phyloP scores from a whole-genome alignment of 2,329 filamentous ascomycete genomes.

The Cladosporium sphaerospermum region DNA sequence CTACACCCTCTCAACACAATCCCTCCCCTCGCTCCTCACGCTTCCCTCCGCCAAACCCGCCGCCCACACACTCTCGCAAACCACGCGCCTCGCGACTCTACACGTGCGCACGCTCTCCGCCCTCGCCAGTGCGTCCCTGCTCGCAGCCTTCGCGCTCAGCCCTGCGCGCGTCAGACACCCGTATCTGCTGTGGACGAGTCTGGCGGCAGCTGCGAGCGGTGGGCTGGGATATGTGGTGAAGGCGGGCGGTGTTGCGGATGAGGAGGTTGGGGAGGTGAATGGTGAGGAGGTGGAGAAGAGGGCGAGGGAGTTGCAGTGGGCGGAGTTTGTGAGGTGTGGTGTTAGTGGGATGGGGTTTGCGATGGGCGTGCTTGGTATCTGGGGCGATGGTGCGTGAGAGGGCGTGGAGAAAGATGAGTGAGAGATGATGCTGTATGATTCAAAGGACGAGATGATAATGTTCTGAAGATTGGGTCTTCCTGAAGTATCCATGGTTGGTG shows the following conservation, averaged over 20 bases:
- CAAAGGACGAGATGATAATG: background rate
- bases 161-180: slow-evolving; percentile 72
- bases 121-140: slow-evolving; percentile 64
- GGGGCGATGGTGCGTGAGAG: slow-evolving; percentile 39
- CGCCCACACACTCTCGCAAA: slow-evolving; percentile 56
- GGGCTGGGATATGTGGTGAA: slow-evolving; percentile 33
- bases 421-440: background rate
- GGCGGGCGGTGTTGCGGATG: slow-evolving; percentile 20
- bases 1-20: slow-evolving; percentile 71
- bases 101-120: slow-evolving; percentile 63
- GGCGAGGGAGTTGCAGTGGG: slow-evolving; percentile 37
- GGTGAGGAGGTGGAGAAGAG: slow-evolving; percentile 44
- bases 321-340: slow-evolving; percentile 38
- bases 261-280: slow-evolving; percentile 39
- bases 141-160: slow-evolving; percentile 72
- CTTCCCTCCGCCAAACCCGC: slow-evolving; percentile 71
- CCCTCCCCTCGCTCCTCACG: slow-evolving; percentile 71
- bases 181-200: slow-evolving; percentile 79
- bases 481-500: too few relatives aligned
- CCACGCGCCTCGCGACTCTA: slow-evolving; percentile 57
- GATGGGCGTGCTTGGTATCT: slow-evolving; percentile 44
- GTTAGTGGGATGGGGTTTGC: slow-evolving; percentile 40
- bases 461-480: too few relatives aligned
- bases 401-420: background rate
- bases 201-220: slow-evolving; percentile 52